phyloP scores from a whole-genome alignment of 805 yeast species.

The Komagataella populi region DNA sequence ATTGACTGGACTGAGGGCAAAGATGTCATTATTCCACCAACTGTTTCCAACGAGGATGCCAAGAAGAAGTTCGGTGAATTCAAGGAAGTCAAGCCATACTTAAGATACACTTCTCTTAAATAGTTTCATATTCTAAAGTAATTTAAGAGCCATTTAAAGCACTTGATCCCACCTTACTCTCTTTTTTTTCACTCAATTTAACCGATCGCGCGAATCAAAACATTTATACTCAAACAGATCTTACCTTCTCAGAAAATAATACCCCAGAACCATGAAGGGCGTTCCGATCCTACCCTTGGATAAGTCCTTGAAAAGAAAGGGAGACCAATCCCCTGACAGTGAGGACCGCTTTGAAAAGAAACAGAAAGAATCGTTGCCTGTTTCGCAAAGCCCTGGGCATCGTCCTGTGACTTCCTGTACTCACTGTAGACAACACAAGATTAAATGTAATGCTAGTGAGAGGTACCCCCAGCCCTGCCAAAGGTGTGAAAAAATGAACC shows the following conservation, averaged over 20 bases:
- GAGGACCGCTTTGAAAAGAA: neutral
- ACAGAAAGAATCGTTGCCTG: neutral
- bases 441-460: constrained; percentile 83
- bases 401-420: constrained; percentile 90
- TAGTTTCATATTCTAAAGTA: neutral
- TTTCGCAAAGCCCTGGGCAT: constrained; percentile 34
- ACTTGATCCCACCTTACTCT: neutral
- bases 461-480: constrained; percentile 73
- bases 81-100: constrained; percentile 80
- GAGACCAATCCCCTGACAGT: neutral
- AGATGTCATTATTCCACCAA: constrained; percentile 87
- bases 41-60: constrained; percentile 67
- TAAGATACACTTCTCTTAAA: constrained; percentile 47
- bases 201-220: neutral
- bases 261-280: neutral
- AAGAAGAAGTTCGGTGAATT: constrained; percentile 77
- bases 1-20: constrained; percentile 84
- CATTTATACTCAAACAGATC: neutral
- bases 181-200: neutral
- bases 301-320: neutral
- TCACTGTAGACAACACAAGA: constrained; percentile 89
- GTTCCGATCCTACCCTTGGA: neutral
- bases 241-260: neutral
- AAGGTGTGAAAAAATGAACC: constrained; percentile 67
- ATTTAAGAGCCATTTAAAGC: neutral